Conservation (phyloP, 345 rosid species). For the Pugionium dolabratum region DNA sequence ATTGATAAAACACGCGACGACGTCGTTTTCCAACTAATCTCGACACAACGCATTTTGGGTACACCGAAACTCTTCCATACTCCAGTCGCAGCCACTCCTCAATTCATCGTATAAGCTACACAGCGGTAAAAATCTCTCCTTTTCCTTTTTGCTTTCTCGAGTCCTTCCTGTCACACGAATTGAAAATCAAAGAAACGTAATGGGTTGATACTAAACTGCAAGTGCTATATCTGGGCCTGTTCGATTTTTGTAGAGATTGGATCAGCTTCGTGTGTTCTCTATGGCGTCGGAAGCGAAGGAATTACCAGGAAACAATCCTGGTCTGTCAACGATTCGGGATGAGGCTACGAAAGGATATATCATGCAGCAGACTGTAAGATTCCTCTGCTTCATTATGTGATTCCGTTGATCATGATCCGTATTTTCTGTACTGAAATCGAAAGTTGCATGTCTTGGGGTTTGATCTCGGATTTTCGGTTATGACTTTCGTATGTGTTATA, state of each 20-base stretch:
- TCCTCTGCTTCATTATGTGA: constrained; percentile 5
- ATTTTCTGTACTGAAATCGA: not conserved
- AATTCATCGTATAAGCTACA: not conserved
- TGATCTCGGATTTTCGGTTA: too few species aligned
- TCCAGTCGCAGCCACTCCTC: constrained; percentile 16
- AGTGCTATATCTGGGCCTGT: constrained; percentile 32
- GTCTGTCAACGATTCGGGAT: constrained; percentile 58
- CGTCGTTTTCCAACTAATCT: too few species aligned
- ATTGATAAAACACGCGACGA: too few species aligned
- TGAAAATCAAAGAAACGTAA: constrained; percentile 10
- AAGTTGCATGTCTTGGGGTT: not conserved
- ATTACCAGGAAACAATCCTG: constrained; percentile 78
- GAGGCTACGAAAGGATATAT: constrained; percentile 79
- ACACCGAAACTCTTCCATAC: not conserved
- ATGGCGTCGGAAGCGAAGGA: constrained; percentile 78
- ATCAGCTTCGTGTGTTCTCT: constrained; percentile 54
- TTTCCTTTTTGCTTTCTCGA: not conserved
- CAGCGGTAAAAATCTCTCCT: constrained; percentile 33
- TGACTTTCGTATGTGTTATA: not conserved
- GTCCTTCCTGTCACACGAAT: not conserved
- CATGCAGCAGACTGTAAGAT: constrained; percentile 86
- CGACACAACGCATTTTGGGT: too few species aligned
- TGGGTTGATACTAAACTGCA: constrained; percentile 29
- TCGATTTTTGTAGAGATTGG: constrained; percentile 43
- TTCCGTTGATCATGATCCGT: not conserved